Conservation (phyloP, 1,284 basidiomycete species). For the Ceratobasidium sp. region DNA sequence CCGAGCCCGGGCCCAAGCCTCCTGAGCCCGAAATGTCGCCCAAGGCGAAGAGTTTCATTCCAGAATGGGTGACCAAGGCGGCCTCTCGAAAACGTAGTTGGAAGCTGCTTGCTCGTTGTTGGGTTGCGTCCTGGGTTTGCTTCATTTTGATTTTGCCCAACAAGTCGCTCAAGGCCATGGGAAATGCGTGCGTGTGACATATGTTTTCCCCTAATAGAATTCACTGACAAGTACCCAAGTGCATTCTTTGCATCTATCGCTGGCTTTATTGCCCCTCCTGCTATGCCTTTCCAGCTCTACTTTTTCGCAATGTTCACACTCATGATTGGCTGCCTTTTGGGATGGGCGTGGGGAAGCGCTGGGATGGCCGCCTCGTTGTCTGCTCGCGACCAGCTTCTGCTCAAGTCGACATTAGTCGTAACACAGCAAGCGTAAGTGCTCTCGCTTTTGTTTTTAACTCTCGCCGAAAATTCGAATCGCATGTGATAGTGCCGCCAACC, state of each 20-base stretch:
- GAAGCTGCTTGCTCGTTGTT: conserved; percentile 46
- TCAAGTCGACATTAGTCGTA: conserved; percentile 65
- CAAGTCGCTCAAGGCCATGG: conserved; percentile 37
- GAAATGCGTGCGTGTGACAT: conserved; percentile 46
- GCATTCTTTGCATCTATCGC: conserved; percentile 48
- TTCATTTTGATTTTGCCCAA: conserved; percentile 46
- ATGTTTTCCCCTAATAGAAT: background rate
- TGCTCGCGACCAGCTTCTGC: conserved; percentile 68
- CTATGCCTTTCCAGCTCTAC: conserved; percentile 47
- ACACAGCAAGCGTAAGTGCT: conserved; percentile 63
- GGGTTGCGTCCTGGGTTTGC: conserved; percentile 47
- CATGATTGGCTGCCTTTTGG: conserved; percentile 72
- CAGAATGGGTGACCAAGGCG: conserved; percentile 36
- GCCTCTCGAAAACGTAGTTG: conserved; percentile 33
- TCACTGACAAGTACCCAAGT: conserved; percentile 1
- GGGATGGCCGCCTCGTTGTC: conserved; percentile 76
- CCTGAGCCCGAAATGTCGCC: background rate
- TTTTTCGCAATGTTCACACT: conserved; percentile 63
- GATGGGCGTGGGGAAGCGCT: conserved; percentile 82
- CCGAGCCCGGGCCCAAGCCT: conserved; percentile 1
- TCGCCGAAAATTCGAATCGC: conserved; percentile 21
- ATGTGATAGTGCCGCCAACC: conserved; percentile 61
- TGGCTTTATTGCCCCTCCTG: conserved; percentile 46
- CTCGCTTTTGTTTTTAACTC: background rate
- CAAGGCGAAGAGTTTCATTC: conserved; percentile 7